Percentiles rank a stretch among this genome's conserved stretches.
phyloP scores from a whole-genome alignment of 805 yeast species.

The Metschnikowia anglica region DNA sequence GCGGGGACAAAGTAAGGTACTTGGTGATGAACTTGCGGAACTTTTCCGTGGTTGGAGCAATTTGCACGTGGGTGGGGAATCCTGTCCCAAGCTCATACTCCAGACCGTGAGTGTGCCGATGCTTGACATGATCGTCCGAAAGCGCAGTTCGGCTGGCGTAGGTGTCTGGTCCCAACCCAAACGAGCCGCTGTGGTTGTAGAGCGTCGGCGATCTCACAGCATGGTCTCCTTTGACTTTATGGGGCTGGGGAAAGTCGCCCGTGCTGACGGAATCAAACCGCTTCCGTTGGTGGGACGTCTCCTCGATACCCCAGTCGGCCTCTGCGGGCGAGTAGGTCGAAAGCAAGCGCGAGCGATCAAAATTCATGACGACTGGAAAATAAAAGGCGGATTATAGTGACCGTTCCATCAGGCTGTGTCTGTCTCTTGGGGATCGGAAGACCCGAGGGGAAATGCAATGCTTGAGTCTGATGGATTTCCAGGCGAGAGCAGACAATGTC shows the following conservation, averaged over 20 bases:
- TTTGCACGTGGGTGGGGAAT: no score
- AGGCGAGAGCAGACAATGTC: no score
- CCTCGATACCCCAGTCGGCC: conserved; percentile 28
- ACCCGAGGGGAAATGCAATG: no score
- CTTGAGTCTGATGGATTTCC: no score
- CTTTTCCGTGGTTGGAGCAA: conserved; percentile 16
- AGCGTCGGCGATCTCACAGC: conserved; percentile 1
- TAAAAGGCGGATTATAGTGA: not conserved
- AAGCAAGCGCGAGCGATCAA: conserved; percentile 11
- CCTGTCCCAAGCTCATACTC: not conserved
- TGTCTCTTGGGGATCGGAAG: no score
- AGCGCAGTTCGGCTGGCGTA: not conserved
- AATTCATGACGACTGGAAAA: conserved; percentile 6
- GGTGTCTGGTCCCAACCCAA: conserved; percentile 10
- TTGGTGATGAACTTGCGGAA: conserved; percentile 26
- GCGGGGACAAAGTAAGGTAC: conserved; percentile 24
- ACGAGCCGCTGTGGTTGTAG: conserved; percentile 6
- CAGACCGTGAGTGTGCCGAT: not conserved
- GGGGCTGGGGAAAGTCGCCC: conserved; percentile 22
- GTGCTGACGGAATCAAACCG: conserved; percentile 20
- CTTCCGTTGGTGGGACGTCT: conserved; percentile 10
- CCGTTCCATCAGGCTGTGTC: no score
- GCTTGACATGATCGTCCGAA: not conserved
- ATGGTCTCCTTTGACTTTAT: conserved; percentile 7
- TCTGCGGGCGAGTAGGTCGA: conserved; percentile 19